Base-by-base conservation (phyloP, 2,329 filamentous ascomycete species). In the Botrytis fabae region DNA sequence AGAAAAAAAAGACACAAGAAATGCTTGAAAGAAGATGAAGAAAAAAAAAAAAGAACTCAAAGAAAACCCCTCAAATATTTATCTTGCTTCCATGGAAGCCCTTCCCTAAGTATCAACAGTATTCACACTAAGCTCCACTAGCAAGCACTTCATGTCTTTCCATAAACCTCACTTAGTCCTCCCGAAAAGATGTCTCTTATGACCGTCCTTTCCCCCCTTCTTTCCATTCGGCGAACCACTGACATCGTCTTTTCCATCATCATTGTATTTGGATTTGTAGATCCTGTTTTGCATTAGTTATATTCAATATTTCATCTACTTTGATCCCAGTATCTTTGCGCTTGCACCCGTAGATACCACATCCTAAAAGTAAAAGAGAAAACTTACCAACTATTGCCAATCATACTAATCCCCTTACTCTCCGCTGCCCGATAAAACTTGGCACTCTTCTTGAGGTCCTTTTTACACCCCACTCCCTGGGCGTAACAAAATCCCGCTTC, bases 401-500 rank as follows among this genome's bases (percentile, higher is more conserved):
- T 92, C 94, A 98, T 98, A 82, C 90, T 97, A 86, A 98, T 95
- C 10, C 96, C 96, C 83, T 96, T 96, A 38, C 92, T 90, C 81
- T 97, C 96, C 9, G 96, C 96, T 85, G 91, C 87, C 35, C 96
- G 91, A 82, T 98, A 98, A 79, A 96, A 94, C 75, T 90, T 92
- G 74, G 96, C 95, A 68, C 93, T 95, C 84, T 95, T 98, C 85
- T 94, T 98, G 80, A 98, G 85, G 80, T 98, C 93, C 83, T 98
- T 99, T 86, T 96, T 97, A 81, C 93, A 97, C 7, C 96, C 96
- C 70, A 97, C 86, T 14, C 95, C 96, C 81, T 98, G 91, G 0
- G 94, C 93, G 80, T 98, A 99, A 84, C 95, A 99, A 83, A 96
- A 98, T 25, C 95, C 96, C 12, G 96, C 93, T 83, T 99, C 96